Percentiles rank a stretch among this genome's conserved stretches.
These are phyloP conservation scores for Pseudisothecium myosuroides DNA, from an alignment of 225 moss, liverwort and hornwort species.

Conservation along the genomic window DNA sequence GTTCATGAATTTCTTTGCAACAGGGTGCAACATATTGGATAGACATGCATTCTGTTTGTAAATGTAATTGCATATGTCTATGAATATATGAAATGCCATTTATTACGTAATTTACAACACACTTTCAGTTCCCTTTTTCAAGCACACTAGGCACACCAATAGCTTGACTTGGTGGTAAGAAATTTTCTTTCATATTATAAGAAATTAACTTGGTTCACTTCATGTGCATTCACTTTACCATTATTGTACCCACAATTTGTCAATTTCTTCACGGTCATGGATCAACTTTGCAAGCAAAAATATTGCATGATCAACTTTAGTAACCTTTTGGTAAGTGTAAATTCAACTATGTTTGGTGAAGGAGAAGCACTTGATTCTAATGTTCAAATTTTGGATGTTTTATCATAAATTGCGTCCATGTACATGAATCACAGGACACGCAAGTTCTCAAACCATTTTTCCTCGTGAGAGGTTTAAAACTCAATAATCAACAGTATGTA, in stretches of 20 bases:
- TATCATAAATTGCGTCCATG: not conserved
- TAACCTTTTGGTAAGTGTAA: not conserved
- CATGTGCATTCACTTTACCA: not conserved
- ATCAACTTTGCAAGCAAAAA: not conserved
- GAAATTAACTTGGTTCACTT: not conserved
- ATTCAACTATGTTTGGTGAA: not conserved
- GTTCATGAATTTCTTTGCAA: not conserved
- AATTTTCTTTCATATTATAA: not conserved
- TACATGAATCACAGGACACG: not conserved
- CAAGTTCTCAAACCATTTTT: not conserved
- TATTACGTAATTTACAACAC: not conserved
- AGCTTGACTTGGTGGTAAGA: not conserved
- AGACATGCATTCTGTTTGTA: not conserved
- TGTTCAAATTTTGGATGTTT: not conserved
- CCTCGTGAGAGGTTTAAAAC: not conserved
- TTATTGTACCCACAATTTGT: not conserved
- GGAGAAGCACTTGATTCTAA: not conserved
- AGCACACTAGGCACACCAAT: not conserved
- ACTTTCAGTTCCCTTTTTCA: not conserved
- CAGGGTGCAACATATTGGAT: not conserved
- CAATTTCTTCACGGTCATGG: not conserved
- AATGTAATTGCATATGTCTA: not conserved
- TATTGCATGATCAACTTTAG: not conserved
- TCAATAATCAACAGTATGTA: not conserved
- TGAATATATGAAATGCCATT: not conserved